Evolutionary conservation across 2,329 filamentous ascomycete species (phyloP), one percentile per base, ranked within the genome.

Genomic region (Cladosporium phlei): DNA sequence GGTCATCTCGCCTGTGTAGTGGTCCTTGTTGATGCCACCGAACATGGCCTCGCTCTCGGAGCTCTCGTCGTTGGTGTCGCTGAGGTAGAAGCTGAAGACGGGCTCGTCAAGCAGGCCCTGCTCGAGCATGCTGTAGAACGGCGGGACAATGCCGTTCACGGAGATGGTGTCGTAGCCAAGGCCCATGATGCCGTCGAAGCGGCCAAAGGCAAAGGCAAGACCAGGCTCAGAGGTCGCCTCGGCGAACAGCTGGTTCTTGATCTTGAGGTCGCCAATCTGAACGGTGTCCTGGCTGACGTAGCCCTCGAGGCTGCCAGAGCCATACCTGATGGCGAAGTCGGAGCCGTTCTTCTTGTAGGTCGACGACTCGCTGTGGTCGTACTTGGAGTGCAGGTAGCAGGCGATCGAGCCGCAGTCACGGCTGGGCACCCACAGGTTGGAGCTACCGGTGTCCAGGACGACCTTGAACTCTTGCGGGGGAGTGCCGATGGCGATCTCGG

Each of bases 391-490:
- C 51, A 98, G 82, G 73, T 91, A 98, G 80, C 93, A 98, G 55
- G 93, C 94, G 65, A 98, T 98, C 65, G 90, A 96, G 65, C 80
- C 83, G 70, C 94, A 98, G 65, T 88, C 78, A 48, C 80, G 76
- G 19, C 90, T 95, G 29, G 94, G 94, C 51, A 98, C 90, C 94
- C 94, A 98, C 54, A 98, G 80, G 77, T 98, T 98, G 68, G 93
- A 97, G 78, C 89, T 96, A 62, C 93, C 93, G 21, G 93, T 98
- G 70, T 98, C 93, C 55, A 98, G 85, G 55, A 98, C 86, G 58
- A 98, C 94, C 80, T 98, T 98, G 83, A 98, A 98, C 59, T 74
- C 78, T 75, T 98, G 93, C 25, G 93, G 84, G 56, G 93, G 93
- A 38, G 84, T 91, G 55, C 93, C 93, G 67, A 98, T 81, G 59